Evolutionary conservation across 106 monocot genomes (phyloP).

Genomic region (Triglochin maritima): DNA sequence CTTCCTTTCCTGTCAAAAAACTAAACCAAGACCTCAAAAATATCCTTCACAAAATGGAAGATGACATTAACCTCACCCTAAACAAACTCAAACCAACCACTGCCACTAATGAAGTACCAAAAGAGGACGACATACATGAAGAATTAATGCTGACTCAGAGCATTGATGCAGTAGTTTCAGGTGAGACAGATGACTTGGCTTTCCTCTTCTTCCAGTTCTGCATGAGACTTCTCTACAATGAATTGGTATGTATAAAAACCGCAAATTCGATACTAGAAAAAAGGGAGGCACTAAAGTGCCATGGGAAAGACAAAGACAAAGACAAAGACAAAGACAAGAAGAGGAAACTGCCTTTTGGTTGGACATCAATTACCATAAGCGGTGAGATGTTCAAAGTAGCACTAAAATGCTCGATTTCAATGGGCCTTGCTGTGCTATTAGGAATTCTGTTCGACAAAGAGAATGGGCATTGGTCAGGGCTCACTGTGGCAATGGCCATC

Average conservation of each 20-base stretch:
- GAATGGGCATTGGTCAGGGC: slow-evolving; percentile 45
- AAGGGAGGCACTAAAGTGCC: slow-evolving; percentile 14
- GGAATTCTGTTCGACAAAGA: slow-evolving; percentile 40
- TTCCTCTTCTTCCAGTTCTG: slow-evolving; percentile 58
- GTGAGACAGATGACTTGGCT: slow-evolving; percentile 20
- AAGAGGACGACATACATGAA: slow-evolving; percentile 9
- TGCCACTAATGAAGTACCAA: background rate
- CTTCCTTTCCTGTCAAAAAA: slow-evolving; percentile 13
- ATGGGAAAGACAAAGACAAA: slow-evolving; percentile 7
- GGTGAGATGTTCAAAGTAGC: slow-evolving; percentile 23
- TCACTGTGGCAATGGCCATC: slow-evolving; percentile 43
- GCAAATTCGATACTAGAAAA: slow-evolving; percentile 11
- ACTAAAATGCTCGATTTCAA: slow-evolving; percentile 33
- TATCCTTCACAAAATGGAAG: slow-evolving; percentile 14
- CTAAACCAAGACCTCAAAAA: slow-evolving; percentile 14
- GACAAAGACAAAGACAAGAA: slow-evolving; percentile 1
- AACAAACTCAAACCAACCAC: slow-evolving; percentile 4
- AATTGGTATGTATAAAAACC: background rate
- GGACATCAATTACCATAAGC: slow-evolving; percentile 4
- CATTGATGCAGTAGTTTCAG: background rate
- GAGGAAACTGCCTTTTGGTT: slow-evolving; percentile 1
- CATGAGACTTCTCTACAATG: slow-evolving; percentile 23
- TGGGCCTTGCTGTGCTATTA: slow-evolving; percentile 36
- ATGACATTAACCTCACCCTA: slow-evolving; percentile 22
- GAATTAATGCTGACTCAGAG: background rate